phyloP scores from a whole-genome alignment of 169 alveolate species.

The Perkinsus olseni region DNA sequence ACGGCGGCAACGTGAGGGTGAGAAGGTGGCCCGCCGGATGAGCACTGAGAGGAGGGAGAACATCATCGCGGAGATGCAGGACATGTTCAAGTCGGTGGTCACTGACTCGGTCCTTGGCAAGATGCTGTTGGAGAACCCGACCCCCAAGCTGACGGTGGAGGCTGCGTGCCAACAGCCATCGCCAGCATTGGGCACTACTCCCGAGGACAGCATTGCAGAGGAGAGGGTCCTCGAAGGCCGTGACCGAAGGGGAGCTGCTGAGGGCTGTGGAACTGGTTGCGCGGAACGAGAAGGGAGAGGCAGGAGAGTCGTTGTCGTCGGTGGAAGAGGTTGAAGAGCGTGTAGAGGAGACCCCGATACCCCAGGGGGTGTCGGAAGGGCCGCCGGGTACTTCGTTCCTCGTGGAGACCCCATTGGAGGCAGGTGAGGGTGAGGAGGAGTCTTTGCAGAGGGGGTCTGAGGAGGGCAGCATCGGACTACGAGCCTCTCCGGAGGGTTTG shows the following conservation, averaged over 20 bases:
- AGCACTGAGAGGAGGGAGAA: neutral
- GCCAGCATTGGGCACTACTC: neutral
- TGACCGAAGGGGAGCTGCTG: neutral
- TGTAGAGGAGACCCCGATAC: neutral
- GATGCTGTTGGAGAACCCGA: neutral
- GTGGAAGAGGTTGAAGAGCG: neutral
- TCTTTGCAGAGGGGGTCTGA: neutral
- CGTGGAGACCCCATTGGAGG: neutral
- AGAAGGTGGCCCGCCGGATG: neutral
- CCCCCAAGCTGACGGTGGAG: neutral
- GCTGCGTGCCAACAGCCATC: neutral
- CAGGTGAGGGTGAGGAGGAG: neutral
- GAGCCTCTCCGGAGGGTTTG: neutral
- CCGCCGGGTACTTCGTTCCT: too few species aligned
- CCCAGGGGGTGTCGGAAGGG: too few species aligned
- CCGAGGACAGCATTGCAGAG: neutral
- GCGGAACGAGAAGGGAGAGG: neutral
- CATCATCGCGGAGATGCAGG: neutral
- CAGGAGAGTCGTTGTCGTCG: too few species aligned
- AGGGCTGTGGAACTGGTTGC: neutral
- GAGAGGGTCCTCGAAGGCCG: neutral
- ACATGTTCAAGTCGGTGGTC: neutral
- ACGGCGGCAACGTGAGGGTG: neutral
- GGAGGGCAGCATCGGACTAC: neutral
- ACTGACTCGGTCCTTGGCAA: neutral